Evolutionary conservation across 148 eudicot genomes (phyloP).

Genomic region (Vaccinium corymbosum): DNA sequence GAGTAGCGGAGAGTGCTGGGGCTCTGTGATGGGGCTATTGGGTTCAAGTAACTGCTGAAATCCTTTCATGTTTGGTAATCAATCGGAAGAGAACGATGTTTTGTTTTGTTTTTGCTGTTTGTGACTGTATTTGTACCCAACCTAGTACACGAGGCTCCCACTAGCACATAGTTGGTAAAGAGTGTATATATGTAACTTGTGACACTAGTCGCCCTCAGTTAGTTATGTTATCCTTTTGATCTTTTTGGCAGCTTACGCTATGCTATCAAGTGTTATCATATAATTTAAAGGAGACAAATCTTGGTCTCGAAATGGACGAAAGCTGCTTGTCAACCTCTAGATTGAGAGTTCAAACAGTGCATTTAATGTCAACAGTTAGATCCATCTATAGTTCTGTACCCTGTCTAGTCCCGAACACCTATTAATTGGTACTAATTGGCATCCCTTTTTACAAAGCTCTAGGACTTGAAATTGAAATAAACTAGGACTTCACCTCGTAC

Average conservation of each 20-base stretch:
- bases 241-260: not conserved
- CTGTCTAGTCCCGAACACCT: not conserved
- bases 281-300: not conserved
- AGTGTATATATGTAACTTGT: not conserved
- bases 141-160: not conserved
- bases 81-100: not conserved
- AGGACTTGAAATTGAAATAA: not conserved
- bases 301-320: not conserved
- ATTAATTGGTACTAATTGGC: not conserved
- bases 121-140: not conserved
- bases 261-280: not conserved
- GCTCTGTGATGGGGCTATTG: conserved; percentile 38
- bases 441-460: not conserved
- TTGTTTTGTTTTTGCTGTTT: not conserved
- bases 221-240: not conserved
- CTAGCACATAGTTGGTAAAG: not conserved
- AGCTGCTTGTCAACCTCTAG: not conserved
- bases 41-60: conserved; percentile 38
- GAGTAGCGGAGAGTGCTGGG: conserved; percentile 79
- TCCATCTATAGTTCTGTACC: not conserved
- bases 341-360: not conserved
- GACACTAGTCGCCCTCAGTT: not conserved
- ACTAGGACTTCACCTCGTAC: not conserved
- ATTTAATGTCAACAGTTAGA: not conserved
- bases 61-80: not conserved